These are phyloP conservation scores for Melaleuca quinquenervia DNA, from an alignment of 345 rosid species.

Conservation along the genomic window DNA sequence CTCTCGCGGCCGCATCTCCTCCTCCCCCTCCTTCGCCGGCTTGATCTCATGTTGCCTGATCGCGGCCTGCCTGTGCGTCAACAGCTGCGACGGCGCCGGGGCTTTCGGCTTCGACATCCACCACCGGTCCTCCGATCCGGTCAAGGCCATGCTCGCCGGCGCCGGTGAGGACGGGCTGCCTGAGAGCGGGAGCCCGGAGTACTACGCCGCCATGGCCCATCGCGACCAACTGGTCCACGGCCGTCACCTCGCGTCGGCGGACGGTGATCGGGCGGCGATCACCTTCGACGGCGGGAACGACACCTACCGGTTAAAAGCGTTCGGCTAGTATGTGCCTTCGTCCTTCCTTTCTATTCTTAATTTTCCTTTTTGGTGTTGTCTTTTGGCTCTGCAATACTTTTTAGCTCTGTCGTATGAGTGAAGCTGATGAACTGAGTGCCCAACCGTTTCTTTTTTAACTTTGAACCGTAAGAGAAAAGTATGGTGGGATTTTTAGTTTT, in stretches of 20 bases:
- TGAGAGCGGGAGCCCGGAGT: slow-evolving; percentile 39
- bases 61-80: neutral
- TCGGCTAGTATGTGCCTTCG: slow-evolving; percentile 58
- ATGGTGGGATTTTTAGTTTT: neutral
- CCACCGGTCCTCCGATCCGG: slow-evolving; percentile 71
- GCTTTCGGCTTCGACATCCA: slow-evolving; percentile 56
- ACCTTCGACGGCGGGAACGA: slow-evolving; percentile 59
- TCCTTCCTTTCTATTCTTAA: neutral
- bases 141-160: slow-evolving; percentile 34
- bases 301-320: slow-evolving; percentile 23
- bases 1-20: neutral
- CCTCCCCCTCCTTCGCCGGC: neutral
- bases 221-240: slow-evolving; percentile 61
- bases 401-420: neutral
- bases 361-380: neutral
- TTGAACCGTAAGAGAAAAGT: neutral
- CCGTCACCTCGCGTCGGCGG: slow-evolving; percentile 38
- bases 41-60: neutral
- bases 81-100: slow-evolving; percentile 14
- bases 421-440: neutral
- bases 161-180: slow-evolving; percentile 38
- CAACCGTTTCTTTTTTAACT: neutral
- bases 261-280: slow-evolving; percentile 26
- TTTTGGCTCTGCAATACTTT: neutral
- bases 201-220: slow-evolving; percentile 54